Percentiles rank a stretch among this genome's conserved stretches.
These are phyloP conservation scores for Rhodotorula sphaerocarpa DNA, from an alignment of 768 basidiomycete species.

Conservation along the genomic window DNA sequence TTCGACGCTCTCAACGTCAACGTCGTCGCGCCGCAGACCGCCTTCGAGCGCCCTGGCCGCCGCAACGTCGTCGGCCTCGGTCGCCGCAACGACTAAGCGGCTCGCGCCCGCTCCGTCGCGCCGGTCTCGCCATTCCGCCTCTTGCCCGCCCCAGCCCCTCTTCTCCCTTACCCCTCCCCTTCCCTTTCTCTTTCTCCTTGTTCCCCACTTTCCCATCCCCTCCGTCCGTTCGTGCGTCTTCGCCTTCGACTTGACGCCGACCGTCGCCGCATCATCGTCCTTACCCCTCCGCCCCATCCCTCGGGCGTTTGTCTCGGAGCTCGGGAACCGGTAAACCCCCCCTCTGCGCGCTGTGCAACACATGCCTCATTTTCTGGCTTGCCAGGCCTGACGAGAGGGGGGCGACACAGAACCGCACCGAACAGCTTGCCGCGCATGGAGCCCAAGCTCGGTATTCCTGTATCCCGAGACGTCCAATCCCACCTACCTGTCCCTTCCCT, in stretches of 20 bases:
- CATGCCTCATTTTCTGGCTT: no score
- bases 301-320: no score
- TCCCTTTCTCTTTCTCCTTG: neutral
- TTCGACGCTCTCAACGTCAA: constrained; percentile 81
- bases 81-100: constrained; percentile 13
- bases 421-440: no score
- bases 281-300: no score
- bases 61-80: constrained; percentile 34
- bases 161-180: neutral
- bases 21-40: constrained; percentile 52
- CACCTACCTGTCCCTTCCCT: no score
- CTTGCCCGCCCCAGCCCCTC: neutral
- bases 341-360: no score
- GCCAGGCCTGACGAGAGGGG: no score
- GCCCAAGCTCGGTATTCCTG: no score
- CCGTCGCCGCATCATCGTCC: no score
- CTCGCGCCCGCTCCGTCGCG: neutral
- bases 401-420: no score
- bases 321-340: no score
- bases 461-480: no score
- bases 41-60: constrained; percentile 29
- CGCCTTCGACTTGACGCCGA: neutral
- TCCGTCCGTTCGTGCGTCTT: neutral
- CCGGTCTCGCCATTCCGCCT: neutral
- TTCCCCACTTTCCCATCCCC: neutral